phyloP scores from a whole-genome alignment of 306 rosid genomes.

The Gastrolobium bilobum region DNA sequence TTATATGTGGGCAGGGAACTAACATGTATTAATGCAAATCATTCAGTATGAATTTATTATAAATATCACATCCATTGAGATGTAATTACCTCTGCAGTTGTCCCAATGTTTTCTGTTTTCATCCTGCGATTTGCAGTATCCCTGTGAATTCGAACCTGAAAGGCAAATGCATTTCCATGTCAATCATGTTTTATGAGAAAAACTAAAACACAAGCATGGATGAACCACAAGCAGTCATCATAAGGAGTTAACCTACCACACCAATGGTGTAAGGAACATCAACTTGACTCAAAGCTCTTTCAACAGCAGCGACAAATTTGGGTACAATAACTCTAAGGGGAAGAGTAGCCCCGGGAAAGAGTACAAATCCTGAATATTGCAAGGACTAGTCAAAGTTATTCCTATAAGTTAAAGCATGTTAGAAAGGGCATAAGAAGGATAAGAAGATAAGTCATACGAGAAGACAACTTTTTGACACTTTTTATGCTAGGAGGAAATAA shows the following conservation, averaged over 20 bases:
- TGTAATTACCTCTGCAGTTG: slow-evolving; percentile 87
- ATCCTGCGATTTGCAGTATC: slow-evolving; percentile 52
- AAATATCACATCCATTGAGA: slow-evolving; percentile 29
- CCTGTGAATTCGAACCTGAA: slow-evolving; percentile 71
- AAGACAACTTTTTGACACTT: slow-evolving; percentile 4
- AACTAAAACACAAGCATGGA: slow-evolving; percentile 23
- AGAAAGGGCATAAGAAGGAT: slow-evolving; percentile 15
- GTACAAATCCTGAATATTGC: slow-evolving; percentile 84
- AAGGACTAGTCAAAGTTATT: slow-evolving; percentile 39
- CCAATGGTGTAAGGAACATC: slow-evolving; percentile 82
- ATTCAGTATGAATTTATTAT: slow-evolving; percentile 14
- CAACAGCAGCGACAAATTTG: slow-evolving; percentile 73
- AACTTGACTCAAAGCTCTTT: slow-evolving; percentile 70
- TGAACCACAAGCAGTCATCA: slow-evolving; percentile 29
- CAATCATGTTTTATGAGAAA: slow-evolving; percentile 12
- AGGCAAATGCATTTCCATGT: slow-evolving; percentile 22
- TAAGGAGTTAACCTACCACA: slow-evolving; percentile 75
- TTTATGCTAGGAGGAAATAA: slow-evolving; percentile 32
- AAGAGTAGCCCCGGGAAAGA: slow-evolving; percentile 91
- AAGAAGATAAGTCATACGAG: slow-evolving; percentile 8
- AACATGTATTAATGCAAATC: slow-evolving; percentile 24
- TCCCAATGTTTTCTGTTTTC: slow-evolving; percentile 72
- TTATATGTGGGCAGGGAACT: background rate
- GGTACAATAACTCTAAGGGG: slow-evolving; percentile 82
- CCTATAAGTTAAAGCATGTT: slow-evolving; percentile 14